A percentile compares a stretch with the other conserved stretches of the same genome.
These are phyloP conservation scores for Pseudonitzschia delicatissima DNA, from an alignment of 108 stramenopile species.

Conservation along the genomic window DNA sequence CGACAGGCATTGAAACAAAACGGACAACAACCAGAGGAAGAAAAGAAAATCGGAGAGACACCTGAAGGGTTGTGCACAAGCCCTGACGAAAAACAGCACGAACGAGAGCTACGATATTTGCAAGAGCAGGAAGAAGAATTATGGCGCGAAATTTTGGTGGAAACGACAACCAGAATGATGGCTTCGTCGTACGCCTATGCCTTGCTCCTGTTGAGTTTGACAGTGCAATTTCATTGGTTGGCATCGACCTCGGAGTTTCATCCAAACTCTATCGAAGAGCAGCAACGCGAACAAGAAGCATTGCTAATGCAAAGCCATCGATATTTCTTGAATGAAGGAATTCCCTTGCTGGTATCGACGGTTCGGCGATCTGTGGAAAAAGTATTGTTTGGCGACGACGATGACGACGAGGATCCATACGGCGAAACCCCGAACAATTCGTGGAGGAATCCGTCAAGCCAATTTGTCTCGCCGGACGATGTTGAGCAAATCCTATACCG, in stretches of 20 bases:
- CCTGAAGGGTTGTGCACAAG: background rate
- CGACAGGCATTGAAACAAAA: background rate
- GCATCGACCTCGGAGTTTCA: background rate
- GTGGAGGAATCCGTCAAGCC: slow-evolving; percentile 14
- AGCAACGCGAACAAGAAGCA: slow-evolving; percentile 3
- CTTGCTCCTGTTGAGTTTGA: slow-evolving; percentile 22
- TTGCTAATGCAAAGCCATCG: slow-evolving; percentile 20
- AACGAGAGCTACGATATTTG: background rate
- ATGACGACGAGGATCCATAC: background rate
- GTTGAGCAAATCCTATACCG: slow-evolving; percentile 1
- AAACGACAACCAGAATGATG: slow-evolving; percentile 21
- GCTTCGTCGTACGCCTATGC: slow-evolving; percentile 18
- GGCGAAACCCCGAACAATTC: background rate
- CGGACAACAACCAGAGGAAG: background rate
- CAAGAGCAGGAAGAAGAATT: slow-evolving; percentile 22
- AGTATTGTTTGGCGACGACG: background rate
- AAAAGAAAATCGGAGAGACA: background rate
- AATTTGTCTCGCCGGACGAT: slow-evolving; percentile 15
- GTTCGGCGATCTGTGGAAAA: slow-evolving; percentile 22
- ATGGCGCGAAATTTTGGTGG: slow-evolving; percentile 21
- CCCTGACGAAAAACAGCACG: background rate
- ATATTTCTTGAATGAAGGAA: slow-evolving; percentile 16
- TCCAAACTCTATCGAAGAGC: background rate
- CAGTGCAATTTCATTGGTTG: slow-evolving; percentile 29
- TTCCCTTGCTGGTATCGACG: slow-evolving; percentile 23